Base-by-base conservation (phyloP, 495 filamentous ascomycete species). In the Acidiella bohemica region DNA sequence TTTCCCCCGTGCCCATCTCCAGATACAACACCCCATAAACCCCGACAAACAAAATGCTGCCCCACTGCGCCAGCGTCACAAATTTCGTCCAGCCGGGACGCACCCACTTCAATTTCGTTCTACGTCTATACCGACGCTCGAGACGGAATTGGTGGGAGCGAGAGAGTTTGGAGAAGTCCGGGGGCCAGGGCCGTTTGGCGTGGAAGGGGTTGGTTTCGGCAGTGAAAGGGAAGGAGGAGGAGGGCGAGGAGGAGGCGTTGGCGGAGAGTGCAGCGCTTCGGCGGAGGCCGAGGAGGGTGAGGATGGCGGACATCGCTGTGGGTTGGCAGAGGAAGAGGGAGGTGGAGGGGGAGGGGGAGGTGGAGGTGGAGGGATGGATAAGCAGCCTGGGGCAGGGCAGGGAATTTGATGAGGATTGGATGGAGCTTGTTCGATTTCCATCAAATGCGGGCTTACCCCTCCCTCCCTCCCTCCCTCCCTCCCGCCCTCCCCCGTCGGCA, bases 131-230 rank as follows among this genome's bases (percentile, higher is more conserved):
- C 44, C 60, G 61, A 9, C 65, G 73, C 58, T 92, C 84, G 43
- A 87, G 73, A 4, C 77, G 72, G 61, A 96, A 90, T 57, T 95
- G 81, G 50, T 96, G 78, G 55, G 81, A 85, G 12, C 65, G 60
- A 4, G 77, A 75, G 35, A 99, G 72, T 54, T 81, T 78, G 35
- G 64, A 63, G 67, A 96, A 85, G 59, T 95, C 84, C 2, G 90
- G 90, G 16, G 90, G 90, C 92, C 92, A 99, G 58, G 73, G 60
- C 44, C 78, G 80, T 58, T 86, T 84, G n/a, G 83, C 79, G 56
- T 73, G 76, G 70, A 80, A 86, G 1, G 64, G 72, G 48, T 71
- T 77, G 46, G 52, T 54, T 2, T 48, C 40, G 46, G 53, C 45
- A 41, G 57, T 50, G 48, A 55, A 60, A 7, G 48, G 40, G 31